Evolutionary conservation across 306 rosid genomes (phyloP).

Genomic region (barrel medic (Medicago truncatula)): MtrunA17r5.0-ANR NC_053043.1:948001-948500

Average conservation of each 20-base stretch:
- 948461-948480: too few relatives aligned
- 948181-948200: slow-evolving; percentile 30
- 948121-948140: slow-evolving; percentile 48
- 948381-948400: not conserved
- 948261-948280: not conserved
- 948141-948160: slow-evolving; percentile 37
- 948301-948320: not conserved
- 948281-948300: not conserved
- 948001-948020: slow-evolving; percentile 79
- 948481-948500: too few relatives aligned
- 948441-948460: too few relatives aligned
- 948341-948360: not conserved
- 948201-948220: slow-evolving; percentile 39
- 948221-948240: slow-evolving; percentile 54
- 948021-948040: slow-evolving; percentile 62
- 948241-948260: slow-evolving; percentile 44
- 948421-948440: too few relatives aligned
- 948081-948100: slow-evolving; percentile 61
- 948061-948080: slow-evolving; percentile 69
- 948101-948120: slow-evolving; percentile 20
- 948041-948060: slow-evolving; percentile 67
- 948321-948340: not conserved
- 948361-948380: not conserved
- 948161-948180: slow-evolving; percentile 25
- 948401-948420: not conserved